These are phyloP conservation scores for Parietichytrium sp. DNA, from an alignment of 108 stramenopile genomes.

Conservation along the genomic window DNA sequence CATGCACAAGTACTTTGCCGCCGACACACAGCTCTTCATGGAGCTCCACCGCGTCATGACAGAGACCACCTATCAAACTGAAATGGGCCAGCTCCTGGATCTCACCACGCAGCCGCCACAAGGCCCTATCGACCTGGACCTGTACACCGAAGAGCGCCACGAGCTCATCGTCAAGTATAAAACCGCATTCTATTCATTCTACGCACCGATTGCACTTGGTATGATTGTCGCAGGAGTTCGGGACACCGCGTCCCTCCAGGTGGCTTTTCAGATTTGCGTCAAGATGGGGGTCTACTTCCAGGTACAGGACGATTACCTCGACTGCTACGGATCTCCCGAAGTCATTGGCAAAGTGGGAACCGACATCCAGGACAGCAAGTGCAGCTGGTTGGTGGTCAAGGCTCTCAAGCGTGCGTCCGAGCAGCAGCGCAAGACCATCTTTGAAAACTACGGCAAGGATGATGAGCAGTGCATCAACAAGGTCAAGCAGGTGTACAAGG, in stretches of 20 bases:
- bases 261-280: constrained; percentile 71
- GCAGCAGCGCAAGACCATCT: constrained; percentile 64
- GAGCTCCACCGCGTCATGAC: constrained; percentile 73
- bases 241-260: constrained; percentile 39
- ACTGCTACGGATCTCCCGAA: constrained; percentile 88
- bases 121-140: constrained; percentile 62
- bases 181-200: constrained; percentile 98
- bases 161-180: constrained; percentile 94
- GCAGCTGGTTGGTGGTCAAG: constrained; percentile 93
- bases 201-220: constrained; percentile 82
- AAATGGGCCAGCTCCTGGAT: constrained; percentile 92
- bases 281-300: constrained; percentile 98
- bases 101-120: constrained; percentile 60
- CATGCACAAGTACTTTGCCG: constrained; percentile 74
- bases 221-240: constrained; percentile 61
- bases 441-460: constrained; percentile 80
- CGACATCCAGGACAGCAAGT: constrained; percentile 99
- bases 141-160: constrained; percentile 80
- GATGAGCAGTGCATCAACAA: constrained; percentile 65
- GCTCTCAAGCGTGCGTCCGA: constrained; percentile 65
- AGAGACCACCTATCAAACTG: constrained; percentile 81
- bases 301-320: constrained; percentile 97
- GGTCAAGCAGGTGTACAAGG: constrained; percentile 81
- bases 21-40: constrained; percentile 69
- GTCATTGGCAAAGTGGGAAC: constrained; percentile 97